Evolutionary conservation across 345 rosid species (phyloP).

Genomic region (Lepidium africanum): DNA sequence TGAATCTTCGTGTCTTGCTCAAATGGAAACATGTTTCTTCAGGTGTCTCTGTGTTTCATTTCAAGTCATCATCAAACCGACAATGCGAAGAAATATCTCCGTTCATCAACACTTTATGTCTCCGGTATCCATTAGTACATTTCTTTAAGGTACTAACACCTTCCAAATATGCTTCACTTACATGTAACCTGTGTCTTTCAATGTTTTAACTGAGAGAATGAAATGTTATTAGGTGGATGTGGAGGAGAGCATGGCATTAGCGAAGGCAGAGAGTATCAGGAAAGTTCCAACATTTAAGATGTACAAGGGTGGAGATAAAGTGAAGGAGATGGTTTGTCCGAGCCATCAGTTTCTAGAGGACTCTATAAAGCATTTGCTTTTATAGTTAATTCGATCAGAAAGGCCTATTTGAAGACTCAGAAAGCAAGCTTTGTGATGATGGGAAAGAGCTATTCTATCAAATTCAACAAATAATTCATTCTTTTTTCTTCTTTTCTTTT

Average conservation of each 20-base stretch:
- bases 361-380: conserved; percentile 51
- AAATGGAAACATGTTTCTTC: conserved; percentile 6
- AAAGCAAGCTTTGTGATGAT: conserved; percentile 10
- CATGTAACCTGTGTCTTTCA: conserved; percentile 7
- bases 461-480: conserved; percentile 25
- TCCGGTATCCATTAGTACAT: conserved; percentile 30
- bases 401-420: conserved; percentile 7
- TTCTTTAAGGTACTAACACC: conserved; percentile 19
- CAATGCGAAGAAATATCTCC: conserved; percentile 29
- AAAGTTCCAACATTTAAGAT: conserved; percentile 70
- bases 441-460: conserved; percentile 20
- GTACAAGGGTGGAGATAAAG: conserved; percentile 59
- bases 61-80: conserved; percentile 23
- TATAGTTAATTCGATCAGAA: conserved; percentile 19
- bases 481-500: neutral
- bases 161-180: neutral
- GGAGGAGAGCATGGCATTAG: conserved; percentile 50
- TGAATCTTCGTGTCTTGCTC: neutral
- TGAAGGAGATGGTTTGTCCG: conserved; percentile 77
- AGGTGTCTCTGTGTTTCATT: conserved; percentile 41
- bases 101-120: conserved; percentile 25
- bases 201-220: conserved; percentile 1
- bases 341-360: conserved; percentile 63
- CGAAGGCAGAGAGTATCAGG: conserved; percentile 58
- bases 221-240: conserved; percentile 48